Conservation (phyloP, 768 basidiomycete species). For the Suillus spraguei region DNA sequence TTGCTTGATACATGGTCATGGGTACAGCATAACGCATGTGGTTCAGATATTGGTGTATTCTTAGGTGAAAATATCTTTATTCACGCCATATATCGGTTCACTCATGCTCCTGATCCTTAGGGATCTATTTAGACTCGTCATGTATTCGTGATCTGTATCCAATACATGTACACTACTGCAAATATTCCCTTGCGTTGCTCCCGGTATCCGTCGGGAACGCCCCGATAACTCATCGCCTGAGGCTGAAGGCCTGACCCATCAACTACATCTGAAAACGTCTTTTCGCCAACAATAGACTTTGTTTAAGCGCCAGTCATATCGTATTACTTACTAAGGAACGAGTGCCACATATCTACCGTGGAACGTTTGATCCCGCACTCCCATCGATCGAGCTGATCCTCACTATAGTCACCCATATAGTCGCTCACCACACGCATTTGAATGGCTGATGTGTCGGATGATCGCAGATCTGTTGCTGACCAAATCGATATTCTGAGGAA, state of each 20-base stretch:
- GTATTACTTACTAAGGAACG: slow-evolving; percentile 1
- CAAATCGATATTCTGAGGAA: background rate
- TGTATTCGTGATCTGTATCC: background rate
- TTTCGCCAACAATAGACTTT: slow-evolving; percentile 3
- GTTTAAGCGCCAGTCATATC: background rate
- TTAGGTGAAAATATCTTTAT: background rate
- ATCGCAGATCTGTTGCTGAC: background rate
- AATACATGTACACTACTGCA: background rate
- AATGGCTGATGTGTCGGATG: background rate
- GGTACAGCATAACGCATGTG: background rate
- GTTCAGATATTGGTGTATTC: background rate
- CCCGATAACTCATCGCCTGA: background rate
- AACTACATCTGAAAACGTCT: background rate
- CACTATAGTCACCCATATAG: background rate
- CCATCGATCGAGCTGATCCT: background rate
- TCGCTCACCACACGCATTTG: background rate
- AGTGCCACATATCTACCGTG: background rate
- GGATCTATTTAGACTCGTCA: background rate
- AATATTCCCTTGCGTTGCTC: background rate
- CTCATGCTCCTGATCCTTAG: background rate
- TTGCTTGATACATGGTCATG: slow-evolving; percentile 15
- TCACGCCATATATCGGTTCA: background rate
- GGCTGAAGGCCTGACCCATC: background rate
- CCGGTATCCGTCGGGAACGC: background rate
- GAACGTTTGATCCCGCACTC: no score